Base-by-base conservation (phyloP, 208 protist species). In the Naegleria fowleri region DNA sequence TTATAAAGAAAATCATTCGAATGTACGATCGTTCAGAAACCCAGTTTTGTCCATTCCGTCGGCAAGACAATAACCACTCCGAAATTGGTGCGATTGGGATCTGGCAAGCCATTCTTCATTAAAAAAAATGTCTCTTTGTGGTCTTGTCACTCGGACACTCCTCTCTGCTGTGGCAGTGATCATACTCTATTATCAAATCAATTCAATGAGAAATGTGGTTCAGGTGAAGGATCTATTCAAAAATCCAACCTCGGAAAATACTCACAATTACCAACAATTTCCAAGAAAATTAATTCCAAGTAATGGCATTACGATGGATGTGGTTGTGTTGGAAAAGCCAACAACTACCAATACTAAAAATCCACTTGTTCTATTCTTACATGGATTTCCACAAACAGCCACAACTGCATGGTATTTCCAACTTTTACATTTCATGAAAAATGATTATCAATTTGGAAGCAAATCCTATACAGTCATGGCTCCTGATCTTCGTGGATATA, bases 401-500 rank as follows among this genome's bases (percentile, higher is more conserved):
- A n/a, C 67, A 36, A 79, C 55, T 19, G 2, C 22, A 4, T 36
- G 67, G 29, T 36, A 25, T 9, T 79, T 36, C n/a, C 29, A 79
- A 79, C 25, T 36, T 0, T 33, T 36, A 79, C 0, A 79, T 36
- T 79, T 79, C n/a, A 33, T n/a, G 6, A 79, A 36, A 0, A 79
- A 33, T 36, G n/a, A 79, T 58, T 13, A 59, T 88, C 0, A 33
- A 5, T 58, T 33, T 48, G 85, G 19, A 58, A 36, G 22, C 13
- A 0, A 88, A 19, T 6, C 9, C 51, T 88, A 59, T 88, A 7
- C 19, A 15, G 9, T 88, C 9, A 48, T 88, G 22, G 85, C 85
- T 58, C 85, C 85, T 33, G 85, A 88, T 58, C 33, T 88, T 29
- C 13, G 85, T 39, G 85, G 85, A 38, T 88, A 88, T 39, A 88